These are phyloP conservation scores for Phyllosticta ampelicida DNA, from an alignment of 2,329 filamentous ascomycete species.

Conservation along the genomic window DNA sequence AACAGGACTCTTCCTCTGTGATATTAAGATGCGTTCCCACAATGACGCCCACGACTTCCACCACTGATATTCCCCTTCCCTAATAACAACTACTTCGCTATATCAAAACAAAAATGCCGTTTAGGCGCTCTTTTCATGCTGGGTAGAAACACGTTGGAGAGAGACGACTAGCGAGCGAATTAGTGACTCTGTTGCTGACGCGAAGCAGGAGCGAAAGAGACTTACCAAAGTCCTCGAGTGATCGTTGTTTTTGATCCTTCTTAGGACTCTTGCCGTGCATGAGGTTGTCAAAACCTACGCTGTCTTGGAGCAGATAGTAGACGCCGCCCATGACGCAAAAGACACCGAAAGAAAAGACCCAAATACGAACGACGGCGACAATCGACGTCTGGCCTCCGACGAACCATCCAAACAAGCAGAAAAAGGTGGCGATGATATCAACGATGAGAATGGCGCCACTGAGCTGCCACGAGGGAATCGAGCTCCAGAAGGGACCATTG, in stretches of 20 bases:
- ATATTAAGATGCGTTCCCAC: constrained; percentile 1
- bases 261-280: constrained; percentile 85
- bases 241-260: constrained; percentile 72
- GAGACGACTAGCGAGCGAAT: constrained; percentile 58
- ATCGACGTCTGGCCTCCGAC: constrained; percentile 59
- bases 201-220: constrained; percentile 22
- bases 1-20: not conserved
- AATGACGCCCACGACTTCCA: not conserved
- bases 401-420: constrained; percentile 80
- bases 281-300: constrained; percentile 73
- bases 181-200: constrained; percentile 30
- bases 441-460: constrained; percentile 67
- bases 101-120: not conserved
- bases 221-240: constrained; percentile 82
- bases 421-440: constrained; percentile 74
- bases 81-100: not conserved
- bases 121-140: constrained; percentile 81
- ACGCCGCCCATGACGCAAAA: constrained; percentile 72
- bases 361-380: constrained; percentile 76
- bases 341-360: constrained; percentile 83
- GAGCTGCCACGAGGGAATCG: constrained; percentile 78
- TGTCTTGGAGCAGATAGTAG: constrained; percentile 73
- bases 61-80: not conserved
- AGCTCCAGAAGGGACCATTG: constrained; percentile 87
- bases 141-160: constrained; percentile 78